Evolutionary conservation across 176 grass and related monocot genomes (phyloP).

Genomic region (Microstegium vimineum): DNA sequence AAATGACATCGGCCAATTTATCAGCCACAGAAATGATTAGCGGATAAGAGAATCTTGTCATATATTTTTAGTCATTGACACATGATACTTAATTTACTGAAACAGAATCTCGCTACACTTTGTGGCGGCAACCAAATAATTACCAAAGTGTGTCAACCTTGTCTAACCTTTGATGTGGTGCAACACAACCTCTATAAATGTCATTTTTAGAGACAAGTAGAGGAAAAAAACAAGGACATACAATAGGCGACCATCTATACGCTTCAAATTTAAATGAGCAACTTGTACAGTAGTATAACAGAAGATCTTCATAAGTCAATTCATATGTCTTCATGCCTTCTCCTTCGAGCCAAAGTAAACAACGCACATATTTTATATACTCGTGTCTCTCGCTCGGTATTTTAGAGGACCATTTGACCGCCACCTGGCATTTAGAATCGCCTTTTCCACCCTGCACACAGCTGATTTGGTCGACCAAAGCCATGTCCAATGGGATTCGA

Average conservation of each 20-base stretch:
- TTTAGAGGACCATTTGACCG: background rate
- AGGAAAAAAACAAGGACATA: background rate
- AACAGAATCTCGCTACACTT: too few species aligned
- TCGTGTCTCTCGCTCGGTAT: background rate
- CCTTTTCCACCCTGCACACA: background rate
- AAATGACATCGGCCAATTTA: too few species aligned
- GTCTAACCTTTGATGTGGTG: too few species aligned
- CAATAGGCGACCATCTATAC: background rate
- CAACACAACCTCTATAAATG: background rate
- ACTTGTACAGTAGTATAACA: too few species aligned
- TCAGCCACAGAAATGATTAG: too few species aligned
- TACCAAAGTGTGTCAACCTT: background rate
- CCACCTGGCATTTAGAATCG: background rate
- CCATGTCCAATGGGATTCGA: background rate
- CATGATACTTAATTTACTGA: too few species aligned
- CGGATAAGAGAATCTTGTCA: too few species aligned
- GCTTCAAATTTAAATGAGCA: background rate
- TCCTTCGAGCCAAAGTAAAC: background rate
- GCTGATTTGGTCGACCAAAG: background rate
- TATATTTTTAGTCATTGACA: too few species aligned
- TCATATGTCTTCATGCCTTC: too few species aligned
- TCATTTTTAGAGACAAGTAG: background rate
- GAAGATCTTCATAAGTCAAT: too few species aligned
- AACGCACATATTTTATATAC: background rate
- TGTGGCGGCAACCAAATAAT: background rate